Percentiles rank a stretch among this genome's conserved stretches.
These are phyloP conservation scores for Tulasnella sp. DNA, from an alignment of 768 basidiomycete genomes.

Conservation along the genomic window DNA sequence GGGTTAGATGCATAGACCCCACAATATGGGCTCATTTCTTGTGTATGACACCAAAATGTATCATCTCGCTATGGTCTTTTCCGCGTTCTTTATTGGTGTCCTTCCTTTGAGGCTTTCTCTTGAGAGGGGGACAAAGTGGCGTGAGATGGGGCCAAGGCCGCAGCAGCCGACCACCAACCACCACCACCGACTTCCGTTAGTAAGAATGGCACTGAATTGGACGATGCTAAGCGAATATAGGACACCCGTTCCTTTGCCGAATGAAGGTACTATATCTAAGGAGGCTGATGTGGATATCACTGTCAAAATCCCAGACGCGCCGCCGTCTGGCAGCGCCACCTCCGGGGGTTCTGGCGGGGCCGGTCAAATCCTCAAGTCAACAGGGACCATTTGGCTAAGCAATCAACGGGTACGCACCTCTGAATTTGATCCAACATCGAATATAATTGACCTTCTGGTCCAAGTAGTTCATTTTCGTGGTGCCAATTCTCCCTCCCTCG, in stretches of 20 bases:
- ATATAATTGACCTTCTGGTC: background rate
- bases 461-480: conserved; percentile 20
- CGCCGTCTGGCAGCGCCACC: conserved; percentile 3
- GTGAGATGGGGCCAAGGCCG: background rate
- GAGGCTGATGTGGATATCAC: conserved; percentile 15
- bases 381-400: conserved; percentile 20
- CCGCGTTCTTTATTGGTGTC: background rate
- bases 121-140: background rate
- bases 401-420: conserved; percentile 4
- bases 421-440: background rate
- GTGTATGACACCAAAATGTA: conserved; percentile 9
- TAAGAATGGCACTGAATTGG: conserved; percentile 24
- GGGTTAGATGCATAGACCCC: conserved; percentile 8
- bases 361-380: background rate
- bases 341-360: conserved; percentile 19
- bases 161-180: background rate
- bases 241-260: conserved; percentile 18
- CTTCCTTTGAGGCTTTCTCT: background rate
- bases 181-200: background rate
- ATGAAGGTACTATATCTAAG: conserved; percentile 2
- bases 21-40: background rate
- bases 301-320: conserved; percentile 14
- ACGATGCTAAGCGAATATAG: conserved; percentile 14
- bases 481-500: background rate
- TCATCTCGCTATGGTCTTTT: conserved; percentile 3